Conservation (phyloP, 495 filamentous ascomycete genomes). For the Neurospora sp. region DNA sequence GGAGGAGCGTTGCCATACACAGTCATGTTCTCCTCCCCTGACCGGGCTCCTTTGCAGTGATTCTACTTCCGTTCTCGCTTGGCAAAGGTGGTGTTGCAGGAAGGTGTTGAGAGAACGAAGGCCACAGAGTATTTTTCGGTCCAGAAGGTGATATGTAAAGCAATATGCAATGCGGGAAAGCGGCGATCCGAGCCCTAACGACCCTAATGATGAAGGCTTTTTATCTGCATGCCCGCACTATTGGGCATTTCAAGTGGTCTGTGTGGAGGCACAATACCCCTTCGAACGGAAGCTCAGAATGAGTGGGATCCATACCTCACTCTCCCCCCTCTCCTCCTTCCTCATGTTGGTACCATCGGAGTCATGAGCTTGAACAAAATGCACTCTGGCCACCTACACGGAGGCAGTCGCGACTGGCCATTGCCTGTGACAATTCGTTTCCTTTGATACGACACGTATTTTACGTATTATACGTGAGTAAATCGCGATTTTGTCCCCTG, state of each 20-base stretch:
- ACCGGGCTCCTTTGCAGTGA: too few relatives aligned
- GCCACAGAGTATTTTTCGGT: neutral
- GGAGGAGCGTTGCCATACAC: neutral
- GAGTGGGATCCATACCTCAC: too few relatives aligned
- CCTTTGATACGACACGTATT: neutral
- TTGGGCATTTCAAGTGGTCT: neutral
- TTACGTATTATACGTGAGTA: too few relatives aligned
- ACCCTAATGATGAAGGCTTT: neutral
- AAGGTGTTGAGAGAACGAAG: neutral
- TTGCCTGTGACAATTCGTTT: neutral
- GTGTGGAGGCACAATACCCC: neutral
- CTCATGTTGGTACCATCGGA: neutral
- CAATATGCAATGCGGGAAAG: neutral
- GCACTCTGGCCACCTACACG: neutral
- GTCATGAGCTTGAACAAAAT: neutral
- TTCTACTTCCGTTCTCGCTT: too few relatives aligned
- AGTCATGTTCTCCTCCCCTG: neutral
- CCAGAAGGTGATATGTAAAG: neutral
- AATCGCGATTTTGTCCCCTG: neutral
- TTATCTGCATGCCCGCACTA: neutral
- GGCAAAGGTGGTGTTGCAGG: neutral
- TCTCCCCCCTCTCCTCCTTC: too few relatives aligned
- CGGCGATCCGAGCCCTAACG: too few relatives aligned
- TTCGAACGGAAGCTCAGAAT: too few relatives aligned
- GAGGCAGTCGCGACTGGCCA: neutral